Percentiles rank a stretch among this genome's conserved stretches.
Conservation (phyloP, 2,329 filamentous ascomycete genomes). For the Stachybotrys chartarum region DNA sequence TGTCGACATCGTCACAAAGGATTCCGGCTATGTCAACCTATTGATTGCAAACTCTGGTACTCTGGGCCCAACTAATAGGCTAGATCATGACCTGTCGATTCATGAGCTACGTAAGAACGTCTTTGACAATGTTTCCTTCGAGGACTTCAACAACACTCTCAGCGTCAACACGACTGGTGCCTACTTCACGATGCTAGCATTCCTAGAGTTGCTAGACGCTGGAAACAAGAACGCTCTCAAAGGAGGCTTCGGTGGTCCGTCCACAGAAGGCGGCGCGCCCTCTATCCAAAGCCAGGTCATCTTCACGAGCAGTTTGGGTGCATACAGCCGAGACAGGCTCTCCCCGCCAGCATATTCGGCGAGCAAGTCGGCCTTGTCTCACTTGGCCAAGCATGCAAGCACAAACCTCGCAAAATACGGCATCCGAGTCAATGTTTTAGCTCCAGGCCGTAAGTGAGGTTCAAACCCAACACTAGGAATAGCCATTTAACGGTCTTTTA, state of each 20-base stretch:
- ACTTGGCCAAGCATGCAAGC: neutral
- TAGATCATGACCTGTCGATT: constrained; percentile 29
- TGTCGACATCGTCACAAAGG: constrained; percentile 48
- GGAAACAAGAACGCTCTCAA: constrained; percentile 48
- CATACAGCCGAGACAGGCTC: constrained; percentile 44
- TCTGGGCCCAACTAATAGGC: constrained; percentile 40
- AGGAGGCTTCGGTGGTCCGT: neutral
- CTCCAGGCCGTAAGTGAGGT: constrained; percentile 40
- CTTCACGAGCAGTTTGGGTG: constrained; percentile 68
- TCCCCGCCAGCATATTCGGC: constrained; percentile 17
- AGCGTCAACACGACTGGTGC: constrained; percentile 63
- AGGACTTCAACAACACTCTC: constrained; percentile 61
- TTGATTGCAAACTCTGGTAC: constrained; percentile 67
- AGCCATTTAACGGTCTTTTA: constrained; percentile 15
- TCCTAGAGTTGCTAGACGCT: constrained; percentile 58
- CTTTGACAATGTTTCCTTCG: constrained; percentile 49
- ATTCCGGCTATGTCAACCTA: constrained; percentile 61
- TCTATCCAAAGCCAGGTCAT: constrained; percentile 52
- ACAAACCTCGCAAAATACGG: constrained; percentile 3
- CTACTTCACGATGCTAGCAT: constrained; percentile 69
- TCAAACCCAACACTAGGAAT: neutral
- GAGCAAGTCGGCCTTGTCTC: constrained; percentile 47
- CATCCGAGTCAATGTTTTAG: constrained; percentile 36
- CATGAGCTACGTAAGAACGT: constrained; percentile 39
- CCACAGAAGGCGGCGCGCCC: constrained; percentile 27